Conservation (phyloP, 2,329 filamentous ascomycete genomes). For the Ceratocystis lukuohia region DNA sequence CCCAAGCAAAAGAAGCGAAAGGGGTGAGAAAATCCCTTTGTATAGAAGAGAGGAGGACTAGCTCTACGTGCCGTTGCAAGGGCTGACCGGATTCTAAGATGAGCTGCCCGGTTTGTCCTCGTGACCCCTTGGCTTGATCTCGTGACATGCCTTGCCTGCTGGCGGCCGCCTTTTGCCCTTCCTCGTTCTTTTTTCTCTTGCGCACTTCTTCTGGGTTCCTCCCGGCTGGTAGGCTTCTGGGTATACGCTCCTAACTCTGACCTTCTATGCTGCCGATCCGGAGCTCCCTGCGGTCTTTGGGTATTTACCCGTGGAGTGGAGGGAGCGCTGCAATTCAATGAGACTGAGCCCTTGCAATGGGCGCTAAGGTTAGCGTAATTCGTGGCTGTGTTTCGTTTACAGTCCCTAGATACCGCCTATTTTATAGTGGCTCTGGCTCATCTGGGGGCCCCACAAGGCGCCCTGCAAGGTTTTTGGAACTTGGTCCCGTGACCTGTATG, state of each 20-base stretch:
- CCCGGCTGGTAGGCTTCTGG: background rate
- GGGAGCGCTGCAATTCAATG: background rate
- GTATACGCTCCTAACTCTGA: background rate
- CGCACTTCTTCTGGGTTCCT: background rate
- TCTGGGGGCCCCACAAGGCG: background rate
- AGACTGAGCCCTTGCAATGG: background rate
- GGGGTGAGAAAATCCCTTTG: no score
- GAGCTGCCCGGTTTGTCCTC: background rate
- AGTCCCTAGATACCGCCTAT: background rate
- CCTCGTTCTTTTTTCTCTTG: background rate
- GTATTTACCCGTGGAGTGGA: background rate
- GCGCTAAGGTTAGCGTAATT: no score
- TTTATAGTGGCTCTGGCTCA: background rate
- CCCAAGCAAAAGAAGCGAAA: no score
- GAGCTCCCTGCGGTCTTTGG: background rate
- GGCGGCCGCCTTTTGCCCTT: background rate
- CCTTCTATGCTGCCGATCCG: background rate
- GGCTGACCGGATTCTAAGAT: background rate
- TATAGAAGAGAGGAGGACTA: no score
- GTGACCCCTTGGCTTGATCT: background rate
- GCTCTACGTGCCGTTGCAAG: no score
- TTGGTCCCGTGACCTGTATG: background rate
- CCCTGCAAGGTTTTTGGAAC: background rate
- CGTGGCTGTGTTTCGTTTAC: background rate
- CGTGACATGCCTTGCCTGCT: slow-evolving; percentile 1